These are phyloP conservation scores for Phialocephala subalpina DNA, from an alignment of 2,329 filamentous ascomycete genomes.

Conservation along the genomic window DNA sequence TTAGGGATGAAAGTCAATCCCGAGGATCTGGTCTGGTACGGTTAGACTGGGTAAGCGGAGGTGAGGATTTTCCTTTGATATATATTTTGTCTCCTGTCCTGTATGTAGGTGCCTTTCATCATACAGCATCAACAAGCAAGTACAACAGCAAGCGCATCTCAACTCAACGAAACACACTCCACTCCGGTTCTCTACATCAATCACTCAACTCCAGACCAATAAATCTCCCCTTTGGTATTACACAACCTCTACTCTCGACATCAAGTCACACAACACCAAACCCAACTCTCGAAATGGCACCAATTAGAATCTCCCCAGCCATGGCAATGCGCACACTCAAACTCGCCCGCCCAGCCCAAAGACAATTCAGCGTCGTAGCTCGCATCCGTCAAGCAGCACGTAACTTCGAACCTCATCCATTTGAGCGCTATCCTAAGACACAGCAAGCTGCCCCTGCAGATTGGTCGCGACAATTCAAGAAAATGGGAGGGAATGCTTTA, in stretches of 20 bases:
- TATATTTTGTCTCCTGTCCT: neutral
- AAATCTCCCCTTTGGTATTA: neutral
- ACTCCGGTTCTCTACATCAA: no score
- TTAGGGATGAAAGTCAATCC: neutral
- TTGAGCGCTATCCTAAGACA: conserved; percentile 30
- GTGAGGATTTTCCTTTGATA: conserved; percentile 6
- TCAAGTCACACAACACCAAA: conserved; percentile 2
- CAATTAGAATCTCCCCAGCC: neutral
- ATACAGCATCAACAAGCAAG: neutral
- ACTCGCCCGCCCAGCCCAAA: conserved; percentile 23
- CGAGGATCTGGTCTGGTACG: neutral
- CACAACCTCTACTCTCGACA: conserved; percentile 1
- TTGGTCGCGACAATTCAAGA: conserved; percentile 29
- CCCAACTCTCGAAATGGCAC: conserved; percentile 12
- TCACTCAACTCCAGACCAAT: neutral
- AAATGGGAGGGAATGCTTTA: conserved; percentile 26
- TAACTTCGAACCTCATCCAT: conserved; percentile 34
- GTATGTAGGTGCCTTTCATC: neutral
- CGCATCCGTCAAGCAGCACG: conserved; percentile 28
- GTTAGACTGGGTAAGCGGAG: no score
- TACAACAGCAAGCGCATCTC: neutral
- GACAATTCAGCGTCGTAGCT: conserved; percentile 29
- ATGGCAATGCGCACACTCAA: neutral
- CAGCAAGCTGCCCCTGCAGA: conserved; percentile 28
- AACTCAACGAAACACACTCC: neutral